phyloP scores from a whole-genome alignment of 2,329 filamentous ascomycete genomes.

The Exophiala sideris region DNA sequence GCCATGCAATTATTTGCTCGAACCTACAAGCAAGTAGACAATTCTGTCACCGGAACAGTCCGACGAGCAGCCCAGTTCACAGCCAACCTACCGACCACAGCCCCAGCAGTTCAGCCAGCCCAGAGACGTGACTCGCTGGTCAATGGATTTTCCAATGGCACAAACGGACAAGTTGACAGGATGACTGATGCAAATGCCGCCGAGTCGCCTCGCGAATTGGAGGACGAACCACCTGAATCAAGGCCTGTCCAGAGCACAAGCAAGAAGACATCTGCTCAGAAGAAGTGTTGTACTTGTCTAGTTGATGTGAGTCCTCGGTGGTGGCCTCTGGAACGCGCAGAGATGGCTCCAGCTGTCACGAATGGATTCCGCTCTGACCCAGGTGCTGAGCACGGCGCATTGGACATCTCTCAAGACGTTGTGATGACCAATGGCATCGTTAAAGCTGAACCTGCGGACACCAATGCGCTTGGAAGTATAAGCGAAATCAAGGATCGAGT shows the following conservation, averaged over 20 bases:
- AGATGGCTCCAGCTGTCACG: constrained; percentile 5
- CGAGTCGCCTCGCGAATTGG: constrained; percentile 16
- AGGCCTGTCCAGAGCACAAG: background rate
- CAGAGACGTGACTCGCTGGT: constrained; percentile 58
- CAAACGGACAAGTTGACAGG: constrained; percentile 11
- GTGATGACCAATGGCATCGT: constrained; percentile 24
- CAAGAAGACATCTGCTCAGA: constrained; percentile 16
- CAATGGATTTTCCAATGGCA: constrained; percentile 33
- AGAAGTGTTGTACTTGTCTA: constrained; percentile 41
- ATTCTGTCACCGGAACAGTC: constrained; percentile 83
- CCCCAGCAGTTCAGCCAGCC: constrained; percentile 32
- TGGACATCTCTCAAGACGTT: constrained; percentile 8
- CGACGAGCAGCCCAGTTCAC: constrained; percentile 76
- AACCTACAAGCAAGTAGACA: constrained; percentile 92
- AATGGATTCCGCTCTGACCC: constrained; percentile 12
- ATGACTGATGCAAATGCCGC: constrained; percentile 25
- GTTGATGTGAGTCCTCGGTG: constrained; percentile 50
- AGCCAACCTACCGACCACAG: constrained; percentile 36
- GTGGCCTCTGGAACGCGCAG: constrained; percentile 51
- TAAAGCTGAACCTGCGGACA: constrained; percentile 29
- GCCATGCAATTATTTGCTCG: constrained; percentile 82
- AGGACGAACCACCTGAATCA: constrained; percentile 9
- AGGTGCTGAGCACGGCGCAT: background rate
- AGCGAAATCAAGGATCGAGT: constrained; percentile 32
- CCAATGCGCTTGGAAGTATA: constrained; percentile 22